Evolutionary conservation across 2,329 filamentous ascomycete species (phyloP).

Genomic region (Aspergillus costaricaensis): DNA sequence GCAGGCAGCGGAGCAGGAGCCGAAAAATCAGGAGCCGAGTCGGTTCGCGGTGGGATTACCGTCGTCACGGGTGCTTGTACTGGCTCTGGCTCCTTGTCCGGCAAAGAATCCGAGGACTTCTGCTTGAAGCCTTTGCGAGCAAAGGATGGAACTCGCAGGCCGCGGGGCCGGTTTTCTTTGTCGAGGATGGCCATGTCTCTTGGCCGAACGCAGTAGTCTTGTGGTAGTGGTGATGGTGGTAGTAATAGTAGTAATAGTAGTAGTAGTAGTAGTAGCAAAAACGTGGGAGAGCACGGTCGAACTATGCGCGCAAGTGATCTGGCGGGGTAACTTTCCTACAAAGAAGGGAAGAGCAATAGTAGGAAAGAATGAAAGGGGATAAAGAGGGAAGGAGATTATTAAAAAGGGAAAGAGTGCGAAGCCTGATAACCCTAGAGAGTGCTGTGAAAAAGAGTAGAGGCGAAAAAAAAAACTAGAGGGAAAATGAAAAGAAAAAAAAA

Average conservation of each 20-base stretch:
- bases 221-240: neutral
- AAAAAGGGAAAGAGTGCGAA: neutral
- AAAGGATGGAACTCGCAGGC: slow-evolving; percentile 37
- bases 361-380: neutral
- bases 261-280: neutral
- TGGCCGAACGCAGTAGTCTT: slow-evolving; percentile 5
- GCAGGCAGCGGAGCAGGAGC: slow-evolving; percentile 3
- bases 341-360: neutral
- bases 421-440: neutral
- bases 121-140: slow-evolving; percentile 33
- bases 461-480: neutral
- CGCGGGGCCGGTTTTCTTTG: slow-evolving; percentile 37
- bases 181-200: slow-evolving; percentile 36
- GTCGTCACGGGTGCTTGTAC: slow-evolving; percentile 15
- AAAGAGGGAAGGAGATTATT: neutral
- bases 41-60: slow-evolving; percentile 10
- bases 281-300: neutral
- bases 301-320: no score
- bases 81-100: slow-evolving; percentile 21
- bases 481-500: slow-evolving; percentile 2
- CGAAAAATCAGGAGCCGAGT: slow-evolving; percentile 11
- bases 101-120: slow-evolving; percentile 28
- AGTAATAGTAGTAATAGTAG: no score
- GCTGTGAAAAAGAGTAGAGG: neutral
- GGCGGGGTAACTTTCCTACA: no score